Evolutionary conservation across 2,329 filamentous ascomycete genomes (phyloP).

Genomic region (Didymella segeticola): DNA sequence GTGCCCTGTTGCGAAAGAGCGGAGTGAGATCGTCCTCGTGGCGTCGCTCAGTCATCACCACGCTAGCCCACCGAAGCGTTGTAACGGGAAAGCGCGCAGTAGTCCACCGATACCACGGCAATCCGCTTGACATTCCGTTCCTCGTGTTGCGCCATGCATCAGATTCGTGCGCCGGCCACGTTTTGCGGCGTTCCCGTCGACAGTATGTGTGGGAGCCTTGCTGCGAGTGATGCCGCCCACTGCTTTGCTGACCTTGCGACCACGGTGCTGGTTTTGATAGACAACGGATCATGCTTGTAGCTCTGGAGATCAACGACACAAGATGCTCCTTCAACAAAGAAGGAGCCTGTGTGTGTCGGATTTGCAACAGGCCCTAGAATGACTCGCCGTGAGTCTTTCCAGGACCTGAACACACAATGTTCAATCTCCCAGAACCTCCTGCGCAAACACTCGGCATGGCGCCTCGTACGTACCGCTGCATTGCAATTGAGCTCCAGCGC

Average conservation of each 20-base stretch:
- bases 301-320: background rate
- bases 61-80: slow-evolving; percentile 6
- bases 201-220: background rate
- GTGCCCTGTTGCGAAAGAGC: slow-evolving; percentile 14
- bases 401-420: no score
- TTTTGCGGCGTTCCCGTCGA: slow-evolving; percentile 2
- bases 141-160: background rate
- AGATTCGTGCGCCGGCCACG: background rate
- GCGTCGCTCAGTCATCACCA: slow-evolving; percentile 14
- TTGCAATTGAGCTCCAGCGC: background rate
- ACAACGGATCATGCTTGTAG: background rate
- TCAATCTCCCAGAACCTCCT: background rate
- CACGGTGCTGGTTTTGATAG: background rate
- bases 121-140: background rate
- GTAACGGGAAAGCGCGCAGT: background rate
- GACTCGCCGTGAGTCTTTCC: background rate
- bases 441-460: background rate
- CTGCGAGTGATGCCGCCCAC: slow-evolving; percentile 1
- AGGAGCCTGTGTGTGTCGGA: background rate
- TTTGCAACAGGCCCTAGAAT: background rate
- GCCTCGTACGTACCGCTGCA: background rate
- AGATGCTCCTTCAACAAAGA: background rate
- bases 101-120: background rate
- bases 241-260: slow-evolving; percentile 2
- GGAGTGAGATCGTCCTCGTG: slow-evolving; percentile 9